Base-by-base conservation (phyloP, 495 filamentous ascomycete species). In the Hypoxylon intermedium region DNA sequence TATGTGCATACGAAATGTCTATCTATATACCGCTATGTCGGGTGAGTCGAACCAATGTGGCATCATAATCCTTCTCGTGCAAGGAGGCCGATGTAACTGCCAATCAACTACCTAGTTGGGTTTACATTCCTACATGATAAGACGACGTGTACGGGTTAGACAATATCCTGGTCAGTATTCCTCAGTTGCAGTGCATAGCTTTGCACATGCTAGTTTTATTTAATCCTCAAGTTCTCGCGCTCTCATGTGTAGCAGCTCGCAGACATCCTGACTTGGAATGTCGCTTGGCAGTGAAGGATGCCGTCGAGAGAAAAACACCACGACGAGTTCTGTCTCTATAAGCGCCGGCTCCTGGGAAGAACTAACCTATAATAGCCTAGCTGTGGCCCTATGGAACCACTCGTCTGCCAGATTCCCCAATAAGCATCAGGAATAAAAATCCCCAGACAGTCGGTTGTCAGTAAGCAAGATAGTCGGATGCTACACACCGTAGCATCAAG, bases 301-400 rank as follows among this genome's bases (percentile, higher is more conserved):
- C n/a, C n/a, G n/a, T n/a, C n/a, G n/a, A n/a, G n/a, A n/a, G n/a
- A n/a, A n/a, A n/a, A n/a, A n/a, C n/a, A n/a, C n/a, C n/a, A n/a
- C n/a, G n/a, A n/a, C n/a, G n/a, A n/a, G n/a, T n/a, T 26, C 24
- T 26, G 3, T 26, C 24, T 47, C 44, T 23, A 2, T 50, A 50
- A 50, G 47, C 47, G 47, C 47, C 33, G 47, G 31, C 47, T 38
- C 18, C n/a, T 30, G 7, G 2, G 20, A 26, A 26, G 31, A 16
- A 37, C 31, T 38, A 37, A 19, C 13, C 45, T 30, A 5, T 1
- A 48, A 48, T 26, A 26, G 24, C 7, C 20, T 11, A 38, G 18
- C 19, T 15, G 9, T 21, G n/a, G 21, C 13, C 15, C 20, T 18
- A 38, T 37, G 33, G 33, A 38, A 13, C 12, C 20, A 12, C 33